phyloP scores from a whole-genome alignment of 2,329 filamentous ascomycete genomes.

The Cadophora sp. region DNA sequence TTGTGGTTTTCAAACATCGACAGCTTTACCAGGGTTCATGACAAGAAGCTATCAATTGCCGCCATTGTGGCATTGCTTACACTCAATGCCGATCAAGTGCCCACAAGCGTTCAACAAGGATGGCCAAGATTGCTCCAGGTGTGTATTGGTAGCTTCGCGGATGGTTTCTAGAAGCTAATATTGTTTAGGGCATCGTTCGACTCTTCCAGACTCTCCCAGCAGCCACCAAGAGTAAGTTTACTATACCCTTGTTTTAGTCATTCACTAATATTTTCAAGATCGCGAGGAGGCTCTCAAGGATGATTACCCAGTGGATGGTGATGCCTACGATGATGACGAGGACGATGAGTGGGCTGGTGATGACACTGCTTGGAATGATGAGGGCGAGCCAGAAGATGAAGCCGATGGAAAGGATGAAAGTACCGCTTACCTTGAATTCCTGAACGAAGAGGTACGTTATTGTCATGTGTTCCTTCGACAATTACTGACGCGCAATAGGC shows the following conservation, averaged over 20 bases:
- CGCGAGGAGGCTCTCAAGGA: constrained; percentile 92
- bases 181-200: constrained; percentile 73
- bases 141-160: neutral
- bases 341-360: constrained; percentile 78
- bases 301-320: constrained; percentile 75
- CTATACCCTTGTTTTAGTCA: neutral
- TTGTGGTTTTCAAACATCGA: constrained; percentile 98
- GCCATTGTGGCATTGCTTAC: constrained; percentile 88
- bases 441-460: constrained; percentile 80
- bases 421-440: constrained; percentile 92
- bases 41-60: constrained; percentile 98
- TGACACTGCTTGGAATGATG: constrained; percentile 78
- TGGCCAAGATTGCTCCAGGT: constrained; percentile 86
- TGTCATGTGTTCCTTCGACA: neutral
- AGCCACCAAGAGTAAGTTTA: constrained; percentile 78
- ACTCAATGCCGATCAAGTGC: constrained; percentile 81
- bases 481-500: constrained; percentile 58
- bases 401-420: constrained; percentile 60
- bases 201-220: constrained; percentile 91
- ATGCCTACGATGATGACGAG: constrained; percentile 72
- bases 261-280: constrained; percentile 57
- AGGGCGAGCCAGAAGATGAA: constrained; percentile 61
- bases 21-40: constrained; percentile 90
- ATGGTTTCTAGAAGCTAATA: neutral
- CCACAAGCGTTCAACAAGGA: constrained; percentile 89